Base-by-base conservation (phyloP, 495 filamentous ascomycete genomes). In the Penicillium simplicissimum region DNA sequence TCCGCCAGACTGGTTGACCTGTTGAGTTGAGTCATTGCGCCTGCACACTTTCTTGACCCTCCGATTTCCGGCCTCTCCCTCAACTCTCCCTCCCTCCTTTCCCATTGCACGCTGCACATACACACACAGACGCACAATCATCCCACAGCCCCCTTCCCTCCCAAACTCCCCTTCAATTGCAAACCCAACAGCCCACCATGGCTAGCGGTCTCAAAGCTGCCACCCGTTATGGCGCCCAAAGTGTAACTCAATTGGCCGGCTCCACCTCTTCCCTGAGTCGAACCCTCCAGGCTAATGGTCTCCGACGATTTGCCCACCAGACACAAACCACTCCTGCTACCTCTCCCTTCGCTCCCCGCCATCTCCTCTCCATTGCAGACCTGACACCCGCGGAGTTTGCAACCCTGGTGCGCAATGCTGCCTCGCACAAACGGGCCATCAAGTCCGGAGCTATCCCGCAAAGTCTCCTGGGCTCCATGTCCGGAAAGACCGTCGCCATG, bases 331-430 rank as follows among this genome's bases (percentile, higher is more conserved):
- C 71, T 56, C 75, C 74, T 34, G 56, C 69, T n/a, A 75, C 76
- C 57, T 81, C 79, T 8, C 81, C 79, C 9, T 83, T 80, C 59
- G 77, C 81, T 17, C 90, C 88, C 51, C 87, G 91, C 31, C 95
- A 97, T 81, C 82, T 98, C 31, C 86, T 97, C 67, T 93, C 92
- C 47, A 95, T 96, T 68, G 87, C 87, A 45, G 93, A 98, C 70
- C 83, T 98, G 58, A 88, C 87, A 3, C 80, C 90, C 19, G 67
- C 84, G 13, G 95, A 98, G 72, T 86, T 98, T 67, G 85, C 85
- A 13, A 85, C 84, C 19, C 84, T 98, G 42, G 87, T 98, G 55
- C 85, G 85, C 74, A 92, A 91, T 86, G 93, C 93, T 58, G 75
- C 84, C 35, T 70, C 81, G 33, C 84, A 91, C 78, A 97, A 97